These are phyloP conservation scores for Tricholoma sp. DNA, from an alignment of 768 basidiomycete genomes.

Conservation along the genomic window DNA sequence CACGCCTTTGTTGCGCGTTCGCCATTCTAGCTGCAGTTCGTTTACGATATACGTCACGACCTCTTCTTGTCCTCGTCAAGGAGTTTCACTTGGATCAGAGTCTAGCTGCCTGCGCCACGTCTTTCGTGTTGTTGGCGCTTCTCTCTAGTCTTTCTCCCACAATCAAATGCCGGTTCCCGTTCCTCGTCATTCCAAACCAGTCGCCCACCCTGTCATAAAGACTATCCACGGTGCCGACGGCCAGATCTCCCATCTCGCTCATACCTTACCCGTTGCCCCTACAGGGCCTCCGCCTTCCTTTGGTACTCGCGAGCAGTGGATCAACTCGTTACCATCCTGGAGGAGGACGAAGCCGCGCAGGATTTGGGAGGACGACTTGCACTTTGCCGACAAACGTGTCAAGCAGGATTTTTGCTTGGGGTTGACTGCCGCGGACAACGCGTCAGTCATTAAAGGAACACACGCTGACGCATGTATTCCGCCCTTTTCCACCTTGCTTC, in stretches of 20 bases:
- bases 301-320: conserved; percentile 69
- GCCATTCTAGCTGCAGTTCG: conserved; percentile 39
- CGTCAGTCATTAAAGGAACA: conserved; percentile 79
- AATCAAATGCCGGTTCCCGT: conserved; percentile 88
- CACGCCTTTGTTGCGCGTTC: conserved; percentile 93
- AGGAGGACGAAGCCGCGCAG: conserved; percentile 62
- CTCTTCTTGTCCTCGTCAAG: conserved; percentile 31
- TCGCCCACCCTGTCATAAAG: conserved; percentile 67
- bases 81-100: conserved; percentile 41
- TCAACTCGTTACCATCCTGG: conserved; percentile 66
- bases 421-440: conserved; percentile 76
- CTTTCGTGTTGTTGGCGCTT: conserved; percentile 39
- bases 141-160: conserved; percentile 32
- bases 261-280: conserved; percentile 55
- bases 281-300: conserved; percentile 60
- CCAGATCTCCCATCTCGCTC: conserved; percentile 45
- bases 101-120: conserved; percentile 34
- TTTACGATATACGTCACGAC: conserved; percentile 77
- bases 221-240: conserved; percentile 38
- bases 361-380: conserved; percentile 56
- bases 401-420: conserved; percentile 64
- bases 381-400: conserved; percentile 20
- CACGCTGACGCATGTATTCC: conserved; percentile 83
- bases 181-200: conserved; percentile 51
- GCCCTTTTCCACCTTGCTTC: conserved; percentile 48